Percentiles rank a stretch among this genome's conserved stretches.
Conservation (phyloP, 371 early-diverging fungal species). For the Mortierella sp. region DNA sequence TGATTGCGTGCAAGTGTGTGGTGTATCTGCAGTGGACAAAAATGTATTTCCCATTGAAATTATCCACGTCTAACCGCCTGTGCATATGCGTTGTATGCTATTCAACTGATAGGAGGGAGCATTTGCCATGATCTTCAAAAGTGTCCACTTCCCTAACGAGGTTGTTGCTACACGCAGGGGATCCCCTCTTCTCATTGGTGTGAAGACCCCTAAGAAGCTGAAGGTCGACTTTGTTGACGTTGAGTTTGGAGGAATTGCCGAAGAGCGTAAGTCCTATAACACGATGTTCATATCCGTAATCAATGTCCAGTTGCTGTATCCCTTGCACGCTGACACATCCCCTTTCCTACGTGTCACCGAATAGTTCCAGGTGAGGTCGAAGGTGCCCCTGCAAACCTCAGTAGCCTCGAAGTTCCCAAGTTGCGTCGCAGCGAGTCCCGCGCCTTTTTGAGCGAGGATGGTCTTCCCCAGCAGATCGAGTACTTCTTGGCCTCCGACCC, state of each 20-base stretch:
- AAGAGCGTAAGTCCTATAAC: slow-evolving; percentile 62
- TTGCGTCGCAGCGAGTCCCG: slow-evolving; percentile 91
- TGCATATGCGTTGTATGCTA: background rate
- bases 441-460: slow-evolving; percentile 93
- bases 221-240: slow-evolving; percentile 86
- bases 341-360: background rate
- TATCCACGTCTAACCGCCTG: background rate
- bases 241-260: slow-evolving; percentile 62
- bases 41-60: too few relatives aligned
- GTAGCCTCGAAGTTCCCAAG: slow-evolving; percentile 64
- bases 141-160: slow-evolving; percentile 68
- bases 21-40: too few relatives aligned
- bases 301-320: too few relatives aligned
- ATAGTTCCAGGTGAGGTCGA: slow-evolving; percentile 51
- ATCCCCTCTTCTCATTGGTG: slow-evolving; percentile 97
- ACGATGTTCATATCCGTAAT: too few relatives aligned
- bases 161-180: slow-evolving; percentile 86
- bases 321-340: background rate
- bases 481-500: slow-evolving; percentile 98
- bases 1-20: background rate
- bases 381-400: slow-evolving; percentile 38
- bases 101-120: slow-evolving; percentile 84
- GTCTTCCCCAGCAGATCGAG: slow-evolving; percentile 93
- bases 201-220: slow-evolving; percentile 95
- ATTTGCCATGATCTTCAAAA: slow-evolving; percentile 97